Evolutionary conservation across 2,329 filamentous ascomycete genomes (phyloP), one percentile per base, ranked within the genome.

Genomic region (Fonsecaea multimorphosa): DNA sequence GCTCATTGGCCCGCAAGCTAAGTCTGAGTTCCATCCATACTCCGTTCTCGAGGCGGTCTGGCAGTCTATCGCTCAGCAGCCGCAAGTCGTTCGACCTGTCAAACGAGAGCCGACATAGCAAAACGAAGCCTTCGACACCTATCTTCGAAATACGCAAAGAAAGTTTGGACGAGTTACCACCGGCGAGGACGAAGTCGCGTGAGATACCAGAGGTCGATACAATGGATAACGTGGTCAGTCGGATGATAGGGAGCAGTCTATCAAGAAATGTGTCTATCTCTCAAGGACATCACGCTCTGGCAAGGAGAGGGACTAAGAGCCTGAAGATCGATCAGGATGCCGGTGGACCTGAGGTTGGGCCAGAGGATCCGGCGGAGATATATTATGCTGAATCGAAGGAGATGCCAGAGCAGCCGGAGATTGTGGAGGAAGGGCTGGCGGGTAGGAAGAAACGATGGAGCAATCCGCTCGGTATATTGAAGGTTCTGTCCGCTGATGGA

Each of bases 1-100:
- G 91, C 38, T 91, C 91, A 0, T 87, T 97, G 74, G 96, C 97
- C 81, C 86, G 93, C 59, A 96, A 93, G 75, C 84, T 97, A 68
- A 96, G 91, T 77, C 89, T 92, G 73, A 89, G 90, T 56, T 93
- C 89, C 76, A 90, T 95, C 69, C 85, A 91, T 14, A 89, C 86
- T 70, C 90, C 90, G 55, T 93, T 96, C 74, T 86, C 87, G 40
- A 91, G 89, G 71, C 87, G 90, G 64, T 90, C 91, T 0, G 83
- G 82, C 44, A 91, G 89, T 69, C 72, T 83, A 53, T 78, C 79
- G 16, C 79, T 76, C 61, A 70, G 80, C 38, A 70, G 61, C 38
- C 66, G 64, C 36, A 71, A 70, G 61, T 70, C 72, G 32, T 68
- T 67, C 57, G 72, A 73, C 16, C 57, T 65, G 19, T 65, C 64